Evolutionary conservation across 1,139 yeast genomes (phyloP).

Genomic region (Hansenula lynferdii): DNA sequence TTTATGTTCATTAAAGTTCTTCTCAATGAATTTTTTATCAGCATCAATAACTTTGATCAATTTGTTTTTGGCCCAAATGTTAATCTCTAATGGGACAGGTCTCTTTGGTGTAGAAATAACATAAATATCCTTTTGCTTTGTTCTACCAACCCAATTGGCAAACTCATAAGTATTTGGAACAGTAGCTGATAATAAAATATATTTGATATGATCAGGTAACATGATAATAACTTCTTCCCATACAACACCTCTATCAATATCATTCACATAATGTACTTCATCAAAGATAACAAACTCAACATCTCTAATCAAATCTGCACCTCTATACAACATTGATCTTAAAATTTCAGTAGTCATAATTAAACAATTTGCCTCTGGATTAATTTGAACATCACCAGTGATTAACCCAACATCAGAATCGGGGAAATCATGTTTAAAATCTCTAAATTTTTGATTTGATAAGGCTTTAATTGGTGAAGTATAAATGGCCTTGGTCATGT

Average conservation of each 20-base stretch:
- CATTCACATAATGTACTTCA: conserved; percentile 97
- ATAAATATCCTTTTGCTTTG: conserved; percentile 91
- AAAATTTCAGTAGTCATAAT: conserved; percentile 98
- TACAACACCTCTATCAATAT: conserved; percentile 95
- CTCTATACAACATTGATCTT: conserved; percentile 92
- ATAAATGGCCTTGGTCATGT: conserved; percentile 88
- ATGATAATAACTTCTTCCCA: conserved; percentile 99
- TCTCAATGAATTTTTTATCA: conserved; percentile 60
- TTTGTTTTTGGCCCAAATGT: conserved; percentile 70
- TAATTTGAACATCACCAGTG: conserved; percentile 97
- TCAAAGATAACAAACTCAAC: conserved; percentile 97
- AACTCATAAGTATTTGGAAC: conserved; percentile 97
- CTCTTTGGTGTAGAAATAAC: conserved; percentile 94
- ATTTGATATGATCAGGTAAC: conserved; percentile 93
- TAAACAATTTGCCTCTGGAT: conserved; percentile 93
- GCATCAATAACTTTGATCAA: conserved; percentile 72
- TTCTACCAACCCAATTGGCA: conserved; percentile 98
- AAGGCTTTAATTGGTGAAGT: conserved; percentile 93
- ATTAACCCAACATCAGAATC: conserved; percentile 87
- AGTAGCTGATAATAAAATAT: conserved; percentile 86
- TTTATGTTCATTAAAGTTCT: conserved; percentile 59
- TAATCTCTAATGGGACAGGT: conserved; percentile 91
- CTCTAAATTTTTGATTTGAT: conserved; percentile 92
- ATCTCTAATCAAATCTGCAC: conserved; percentile 93
- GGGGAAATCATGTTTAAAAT: conserved; percentile 75